Evolutionary conservation across 225 moss, liverwort and hornwort genomes (phyloP).

Genomic region (Marchantia paleacea): DNA sequence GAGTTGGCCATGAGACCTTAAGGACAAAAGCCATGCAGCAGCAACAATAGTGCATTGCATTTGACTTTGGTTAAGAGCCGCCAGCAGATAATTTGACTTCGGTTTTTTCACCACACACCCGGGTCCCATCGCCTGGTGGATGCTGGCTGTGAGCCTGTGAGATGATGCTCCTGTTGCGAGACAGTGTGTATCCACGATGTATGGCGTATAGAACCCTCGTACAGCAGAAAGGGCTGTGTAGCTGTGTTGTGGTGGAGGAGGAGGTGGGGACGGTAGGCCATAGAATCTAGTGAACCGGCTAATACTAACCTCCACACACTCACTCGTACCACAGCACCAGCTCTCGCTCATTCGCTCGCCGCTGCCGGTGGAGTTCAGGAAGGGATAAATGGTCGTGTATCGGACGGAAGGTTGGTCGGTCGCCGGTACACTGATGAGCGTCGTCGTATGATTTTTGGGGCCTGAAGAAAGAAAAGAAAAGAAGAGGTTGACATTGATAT

Average conservation of each 20-base stretch:
- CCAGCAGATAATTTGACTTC: neutral
- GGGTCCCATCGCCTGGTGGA: too few species aligned
- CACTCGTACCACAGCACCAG: neutral
- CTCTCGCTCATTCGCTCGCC: neutral
- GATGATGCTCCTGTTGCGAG: neutral
- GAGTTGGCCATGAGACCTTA: neutral
- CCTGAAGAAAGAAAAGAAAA: neutral
- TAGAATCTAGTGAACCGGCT: neutral
- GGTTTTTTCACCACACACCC: too few species aligned
- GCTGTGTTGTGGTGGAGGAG: neutral
- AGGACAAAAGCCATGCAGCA: neutral
- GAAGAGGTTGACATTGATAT: neutral
- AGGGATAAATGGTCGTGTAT: neutral
- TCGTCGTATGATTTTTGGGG: too few species aligned
- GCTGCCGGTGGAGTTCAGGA: neutral
- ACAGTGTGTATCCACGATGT: neutral
- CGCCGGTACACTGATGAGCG: too few species aligned
- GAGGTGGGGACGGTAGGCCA: neutral
- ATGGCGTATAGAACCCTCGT: neutral
- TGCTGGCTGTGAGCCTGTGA: too few species aligned
- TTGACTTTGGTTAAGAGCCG: neutral
- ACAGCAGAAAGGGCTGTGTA: neutral
- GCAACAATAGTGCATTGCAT: neutral
- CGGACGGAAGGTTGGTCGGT: neutral
- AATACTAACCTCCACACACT: neutral